A percentile compares a stretch with the other conserved stretches of the same genome.
Evolutionary conservation across 2,329 filamentous ascomycete species (phyloP).

Genomic region (Lasiodiplodia theobromae): DNA sequence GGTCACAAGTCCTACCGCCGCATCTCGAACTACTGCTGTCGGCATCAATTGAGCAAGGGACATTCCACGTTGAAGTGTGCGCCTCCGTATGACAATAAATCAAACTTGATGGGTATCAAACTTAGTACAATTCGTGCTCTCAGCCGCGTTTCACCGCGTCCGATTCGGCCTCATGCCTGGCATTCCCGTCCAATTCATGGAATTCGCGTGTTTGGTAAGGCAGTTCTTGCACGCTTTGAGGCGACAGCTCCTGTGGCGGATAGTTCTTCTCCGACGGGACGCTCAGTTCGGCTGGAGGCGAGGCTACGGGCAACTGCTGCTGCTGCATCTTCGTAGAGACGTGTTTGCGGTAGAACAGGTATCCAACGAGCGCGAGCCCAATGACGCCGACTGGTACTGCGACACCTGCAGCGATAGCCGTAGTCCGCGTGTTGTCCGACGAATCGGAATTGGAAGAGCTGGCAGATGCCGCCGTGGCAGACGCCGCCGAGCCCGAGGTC

Average conservation of each 20-base stretch:
- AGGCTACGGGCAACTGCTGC: background rate
- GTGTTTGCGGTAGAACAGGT: slow-evolving; percentile 17
- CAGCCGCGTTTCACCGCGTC: background rate
- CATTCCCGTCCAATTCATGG: background rate
- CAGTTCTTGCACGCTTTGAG: background rate
- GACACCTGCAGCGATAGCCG: slow-evolving; percentile 11
- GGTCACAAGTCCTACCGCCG: background rate
- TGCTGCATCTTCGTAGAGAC: background rate
- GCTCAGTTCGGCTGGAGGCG: background rate
- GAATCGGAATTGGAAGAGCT: background rate
- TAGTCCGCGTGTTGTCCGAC: background rate
- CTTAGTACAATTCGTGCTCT: background rate
- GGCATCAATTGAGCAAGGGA: too few relatives aligned
- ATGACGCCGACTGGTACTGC: slow-evolving; percentile 15
- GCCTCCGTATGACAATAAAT: background rate
- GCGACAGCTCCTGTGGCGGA: background rate
- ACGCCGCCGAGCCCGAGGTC: background rate
- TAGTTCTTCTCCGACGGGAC: background rate
- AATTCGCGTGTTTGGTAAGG: background rate
- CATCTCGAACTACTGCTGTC: background rate
- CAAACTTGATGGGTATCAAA: background rate
- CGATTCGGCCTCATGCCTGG: background rate
- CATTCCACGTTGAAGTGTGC: too few relatives aligned
- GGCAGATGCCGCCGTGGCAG: background rate
- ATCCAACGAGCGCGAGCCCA: slow-evolving; percentile 10